Evolutionary conservation across 1,139 yeast genomes (phyloP), one percentile per base, ranked within the genome.

Genomic region (Pichia sp.): DNA sequence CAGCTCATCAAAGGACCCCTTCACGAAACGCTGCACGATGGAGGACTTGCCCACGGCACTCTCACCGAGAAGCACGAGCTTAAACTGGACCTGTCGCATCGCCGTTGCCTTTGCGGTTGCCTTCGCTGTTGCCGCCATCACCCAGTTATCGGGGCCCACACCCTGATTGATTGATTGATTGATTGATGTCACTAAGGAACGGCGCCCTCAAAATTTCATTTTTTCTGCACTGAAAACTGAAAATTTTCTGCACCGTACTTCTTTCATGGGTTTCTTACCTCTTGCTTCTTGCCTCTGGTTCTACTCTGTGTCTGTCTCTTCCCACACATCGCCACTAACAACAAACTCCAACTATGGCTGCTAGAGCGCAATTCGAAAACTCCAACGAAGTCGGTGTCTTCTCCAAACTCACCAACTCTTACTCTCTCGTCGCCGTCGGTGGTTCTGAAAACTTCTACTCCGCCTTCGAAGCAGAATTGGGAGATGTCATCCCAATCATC

Each of bases 341-440:
- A 19, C 16, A 15, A 3, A 15, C 8, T 11, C 11, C n/a, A 17
- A 28, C n/a, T 7, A 42, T 43, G 47, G 47, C 47, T 11, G 46
- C 48, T n/a, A 43, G 47, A 49, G 42, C 45, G 27, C 45, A 79
- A 69, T 91, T 91, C 71, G 98, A 91, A 69, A 91, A 91, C 66
- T 87, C 96, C 41, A 91, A 91, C 62, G 98, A 91, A 69, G 91
- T 93, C 47, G 99, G 99, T 59, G 99, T 93, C 41, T 93, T 93
- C 59, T 73, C 97, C 64, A 91, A 87, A 62, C 74, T 93, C 53
- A 93, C 99, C 56, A 93, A 93, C 73, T 81, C 96, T 30, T 93
- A 91, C 72, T 83, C 94, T 59, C 72, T 93, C 53, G 96, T 91
- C 40, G 94, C 98, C 13, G 88, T 93, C 39, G 98, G 98, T 45